Percentiles rank a stretch among this genome's conserved stretches.
phyloP scores from a whole-genome alignment of 129 eudicot genomes.

The Escallonia herrerae region DNA sequence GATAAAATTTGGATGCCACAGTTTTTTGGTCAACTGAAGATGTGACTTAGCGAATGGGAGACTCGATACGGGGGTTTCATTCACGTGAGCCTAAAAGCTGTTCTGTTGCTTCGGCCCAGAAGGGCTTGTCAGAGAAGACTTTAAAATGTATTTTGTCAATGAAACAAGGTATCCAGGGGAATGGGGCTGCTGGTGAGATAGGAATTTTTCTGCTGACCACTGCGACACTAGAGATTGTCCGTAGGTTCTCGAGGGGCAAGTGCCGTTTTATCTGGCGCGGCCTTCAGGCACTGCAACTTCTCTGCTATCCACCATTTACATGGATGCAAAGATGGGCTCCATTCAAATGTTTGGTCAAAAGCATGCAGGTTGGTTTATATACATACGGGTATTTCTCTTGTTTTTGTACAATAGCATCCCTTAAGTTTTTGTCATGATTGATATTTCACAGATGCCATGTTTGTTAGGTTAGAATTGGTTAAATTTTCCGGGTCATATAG shows the following conservation, averaged over 20 bases:
- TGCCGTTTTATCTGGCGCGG: constrained; percentile 68
- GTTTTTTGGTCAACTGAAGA: constrained; percentile 12
- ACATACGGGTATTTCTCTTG: background rate
- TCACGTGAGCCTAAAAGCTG: constrained; percentile 28
- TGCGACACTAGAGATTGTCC: constrained; percentile 51
- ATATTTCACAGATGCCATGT: too few relatives aligned
- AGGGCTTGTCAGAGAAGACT: constrained; percentile 34
- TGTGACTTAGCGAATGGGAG: constrained; percentile 35
- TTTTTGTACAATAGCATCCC: too few relatives aligned
- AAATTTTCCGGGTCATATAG: too few relatives aligned
- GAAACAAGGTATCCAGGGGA: constrained; percentile 38
- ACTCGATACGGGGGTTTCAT: constrained; percentile 19
- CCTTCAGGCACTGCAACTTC: constrained; percentile 58
- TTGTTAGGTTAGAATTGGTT: too few relatives aligned
- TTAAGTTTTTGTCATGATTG: too few relatives aligned
- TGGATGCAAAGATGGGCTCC: constrained; percentile 72
- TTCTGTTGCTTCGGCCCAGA: constrained; percentile 40
- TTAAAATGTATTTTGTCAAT: constrained; percentile 35
- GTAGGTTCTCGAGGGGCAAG: constrained; percentile 57
- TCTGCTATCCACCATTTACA: constrained; percentile 54
- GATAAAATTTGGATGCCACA: background rate
- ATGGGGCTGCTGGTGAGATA: constrained; percentile 32
- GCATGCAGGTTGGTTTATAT: constrained; percentile 48
- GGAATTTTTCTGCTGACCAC: constrained; percentile 44
- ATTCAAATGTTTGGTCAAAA: constrained; percentile 35